Percentiles rank a stretch among this genome's conserved stretches.
phyloP scores from a whole-genome alignment of 2,329 filamentous ascomycete genomes.

The Claviceps cyperi region DNA sequence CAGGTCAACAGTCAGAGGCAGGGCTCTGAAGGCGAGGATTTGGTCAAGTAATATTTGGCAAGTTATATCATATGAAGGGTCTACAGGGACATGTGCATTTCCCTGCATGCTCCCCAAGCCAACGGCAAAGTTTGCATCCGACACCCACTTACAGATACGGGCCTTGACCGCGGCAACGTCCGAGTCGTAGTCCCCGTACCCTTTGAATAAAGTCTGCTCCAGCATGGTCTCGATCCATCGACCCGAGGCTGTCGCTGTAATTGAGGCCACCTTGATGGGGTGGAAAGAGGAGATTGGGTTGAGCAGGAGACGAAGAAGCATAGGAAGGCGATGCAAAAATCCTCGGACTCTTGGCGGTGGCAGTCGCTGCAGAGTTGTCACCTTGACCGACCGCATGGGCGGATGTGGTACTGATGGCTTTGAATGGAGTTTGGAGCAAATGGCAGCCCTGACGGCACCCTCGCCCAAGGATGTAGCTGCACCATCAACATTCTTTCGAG shows the following conservation, averaged over 20 bases:
- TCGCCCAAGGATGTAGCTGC: not conserved
- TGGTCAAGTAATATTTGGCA: constrained; percentile 3
- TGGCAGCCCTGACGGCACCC: not conserved
- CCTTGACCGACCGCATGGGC: constrained; percentile 4
- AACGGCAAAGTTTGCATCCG: constrained; percentile 4
- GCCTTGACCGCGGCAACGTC: not conserved
- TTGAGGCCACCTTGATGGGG: constrained; percentile 2
- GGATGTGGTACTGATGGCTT: constrained; percentile 5
- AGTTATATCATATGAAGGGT: not conserved
- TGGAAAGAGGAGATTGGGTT: constrained; percentile 4
- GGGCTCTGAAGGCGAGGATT: constrained; percentile 1
- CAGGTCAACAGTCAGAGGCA: not conserved
- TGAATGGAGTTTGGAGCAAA: constrained; percentile 3
- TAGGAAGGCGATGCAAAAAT: constrained; percentile 3
- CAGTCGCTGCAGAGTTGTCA: constrained; percentile 4
- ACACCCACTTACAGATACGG: constrained; percentile 4
- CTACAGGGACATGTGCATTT: constrained; percentile 2
- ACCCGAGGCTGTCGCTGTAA: constrained; percentile 4
- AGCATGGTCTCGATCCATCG: constrained; percentile 4
- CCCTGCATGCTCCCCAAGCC: constrained; percentile 1
- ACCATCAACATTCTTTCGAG: not conserved
- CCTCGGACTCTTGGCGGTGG: not conserved
- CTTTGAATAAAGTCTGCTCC: constrained; percentile 3
- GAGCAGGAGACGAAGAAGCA: constrained; percentile 4
- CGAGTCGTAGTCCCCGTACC: constrained; percentile 2